Base-by-base conservation (phyloP, 2,329 filamentous ascomycete species). In the Fusarium odoratissimum region DNA sequence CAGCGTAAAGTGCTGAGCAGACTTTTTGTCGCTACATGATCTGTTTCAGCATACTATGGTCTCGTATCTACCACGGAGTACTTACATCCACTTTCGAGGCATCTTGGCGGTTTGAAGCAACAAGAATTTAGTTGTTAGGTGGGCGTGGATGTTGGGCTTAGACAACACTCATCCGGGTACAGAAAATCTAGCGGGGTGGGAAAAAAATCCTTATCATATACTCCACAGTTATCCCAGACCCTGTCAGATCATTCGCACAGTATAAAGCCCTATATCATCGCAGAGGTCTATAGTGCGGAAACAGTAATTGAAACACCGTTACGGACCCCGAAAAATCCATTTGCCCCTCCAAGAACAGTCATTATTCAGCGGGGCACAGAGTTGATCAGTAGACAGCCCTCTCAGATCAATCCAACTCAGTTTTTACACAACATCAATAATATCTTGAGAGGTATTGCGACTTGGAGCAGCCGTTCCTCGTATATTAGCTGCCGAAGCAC, bases 1-100 rank as follows among this genome's bases (percentile, higher is more conserved):
- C 81, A 99, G 93, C 76, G 93, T 92, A 84, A 97, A 98, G 84
- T 95, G 96, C 81, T 93, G 93, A 77, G 96, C 95, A 68, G 89
- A 92, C 84, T 97, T 97, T 86, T 97, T 98, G 86, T 98, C 83
- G 77, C 86, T 90, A 69, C 14, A 49, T 33, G 19, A 33, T 42
- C 37, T 17, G 13, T 14, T 63, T 77, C 40, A 79, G 67, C n/a
- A 46, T 13, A 28, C 14, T 35, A 14, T 17, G 37, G 11, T 13
- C 31, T 25, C 31, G 17, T 6, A 12, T 12, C 17, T 19, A 3
- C 16, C 16, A 31, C 5, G 13, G 6, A 12, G 25, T 21, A 70
- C 67, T 60, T 28, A 69, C 67, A 69, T 69, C 67, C 67, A 69
- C 48, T 69, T 69, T 69, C 67, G 60, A 51, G 67, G 66, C 93